Percentiles rank a stretch among this genome's conserved stretches.
Conservation (phyloP, 176 grass and related monocot genomes). For the Tuctoria greenei region DNA sequence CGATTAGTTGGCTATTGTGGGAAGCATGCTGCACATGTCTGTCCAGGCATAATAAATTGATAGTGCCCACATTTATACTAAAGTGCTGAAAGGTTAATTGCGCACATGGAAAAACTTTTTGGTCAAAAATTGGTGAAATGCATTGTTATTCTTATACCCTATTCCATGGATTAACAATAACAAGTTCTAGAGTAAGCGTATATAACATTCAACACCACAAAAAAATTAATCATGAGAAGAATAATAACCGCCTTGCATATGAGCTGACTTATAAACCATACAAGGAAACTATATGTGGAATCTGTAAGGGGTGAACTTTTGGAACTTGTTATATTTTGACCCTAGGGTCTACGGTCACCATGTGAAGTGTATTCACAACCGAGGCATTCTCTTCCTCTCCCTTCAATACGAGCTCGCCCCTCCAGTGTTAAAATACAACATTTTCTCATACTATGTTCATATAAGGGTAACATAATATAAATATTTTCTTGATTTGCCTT, state of each 20-base stretch:
- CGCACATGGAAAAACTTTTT: background rate
- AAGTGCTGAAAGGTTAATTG: constrained; percentile 11
- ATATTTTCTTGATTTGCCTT: too few relatives aligned
- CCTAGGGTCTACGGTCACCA: too few relatives aligned
- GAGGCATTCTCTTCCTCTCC: too few relatives aligned
- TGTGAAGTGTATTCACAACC: too few relatives aligned
- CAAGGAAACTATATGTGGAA: background rate
- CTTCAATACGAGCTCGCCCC: too few relatives aligned
- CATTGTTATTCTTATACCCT: constrained; percentile 7
- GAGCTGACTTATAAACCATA: constrained; percentile 5
- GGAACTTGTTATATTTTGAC: too few relatives aligned
- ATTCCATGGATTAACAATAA: constrained; percentile 4
- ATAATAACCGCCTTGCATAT: background rate
- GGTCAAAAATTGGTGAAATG: background rate
- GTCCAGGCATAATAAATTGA: background rate
- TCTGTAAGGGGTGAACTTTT: too few relatives aligned
- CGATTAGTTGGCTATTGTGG: background rate
- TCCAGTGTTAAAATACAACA: too few relatives aligned
- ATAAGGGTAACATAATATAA: too few relatives aligned
- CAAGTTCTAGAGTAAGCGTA: background rate
- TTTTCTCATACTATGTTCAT: too few relatives aligned
- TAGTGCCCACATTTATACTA: background rate
- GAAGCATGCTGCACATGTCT: background rate
- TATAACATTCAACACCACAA: background rate
- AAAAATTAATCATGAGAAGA: background rate